These are phyloP conservation scores for Coemansia sp. DNA, from an alignment of 192 early-diverging fungal species.

Conservation along the genomic window DNA sequence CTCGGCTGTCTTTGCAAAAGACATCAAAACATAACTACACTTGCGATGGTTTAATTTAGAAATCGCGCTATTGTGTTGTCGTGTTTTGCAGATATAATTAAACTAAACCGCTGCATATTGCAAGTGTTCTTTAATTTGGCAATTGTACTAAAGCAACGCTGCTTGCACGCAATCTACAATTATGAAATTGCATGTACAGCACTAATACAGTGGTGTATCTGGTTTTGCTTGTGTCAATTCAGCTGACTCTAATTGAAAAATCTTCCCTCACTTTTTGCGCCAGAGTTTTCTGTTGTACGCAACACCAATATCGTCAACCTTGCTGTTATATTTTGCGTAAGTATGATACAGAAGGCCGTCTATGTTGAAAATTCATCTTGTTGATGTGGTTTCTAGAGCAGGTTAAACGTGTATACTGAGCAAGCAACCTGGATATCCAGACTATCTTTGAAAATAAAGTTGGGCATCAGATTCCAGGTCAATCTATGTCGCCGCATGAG, in stretches of 20 bases:
- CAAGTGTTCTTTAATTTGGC: background rate
- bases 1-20: background rate
- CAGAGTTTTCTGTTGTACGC: background rate
- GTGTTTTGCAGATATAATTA: background rate
- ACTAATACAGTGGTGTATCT: background rate
- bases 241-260: background rate
- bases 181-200: constrained; percentile 1
- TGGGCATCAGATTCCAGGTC: background rate
- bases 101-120: background rate
- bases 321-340: too few relatives aligned
- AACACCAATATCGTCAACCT: background rate
- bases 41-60: background rate
- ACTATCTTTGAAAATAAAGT: background rate
- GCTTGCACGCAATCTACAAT: constrained; percentile 1
- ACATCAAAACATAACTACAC: background rate
- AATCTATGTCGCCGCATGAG: background rate
- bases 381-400: too few relatives aligned
- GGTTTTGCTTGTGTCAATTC: background rate
- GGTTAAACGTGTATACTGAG: too few relatives aligned
- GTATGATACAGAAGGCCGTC: too few relatives aligned
- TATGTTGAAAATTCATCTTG: too few relatives aligned
- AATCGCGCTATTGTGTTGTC: background rate
- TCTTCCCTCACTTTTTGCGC: background rate
- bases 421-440: background rate
- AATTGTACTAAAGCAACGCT: constrained; percentile 2